These are phyloP conservation scores for Metrosideros polymorpha DNA, from an alignment of 441 rosid species.

Conservation along the genomic window DNA sequence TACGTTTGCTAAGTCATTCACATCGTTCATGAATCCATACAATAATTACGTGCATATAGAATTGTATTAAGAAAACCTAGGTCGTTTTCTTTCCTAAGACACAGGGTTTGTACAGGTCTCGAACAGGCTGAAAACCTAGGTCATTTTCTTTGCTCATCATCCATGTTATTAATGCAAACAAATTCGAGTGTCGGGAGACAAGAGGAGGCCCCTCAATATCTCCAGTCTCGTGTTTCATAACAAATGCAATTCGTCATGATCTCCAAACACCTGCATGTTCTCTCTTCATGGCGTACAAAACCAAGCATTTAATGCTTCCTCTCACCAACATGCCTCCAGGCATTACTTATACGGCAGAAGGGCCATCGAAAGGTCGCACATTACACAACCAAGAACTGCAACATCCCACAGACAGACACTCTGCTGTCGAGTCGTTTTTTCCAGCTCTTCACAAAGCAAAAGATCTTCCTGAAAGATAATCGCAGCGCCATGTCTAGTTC, in stretches of 20 bases:
- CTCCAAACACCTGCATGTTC: slow-evolving; percentile 59
- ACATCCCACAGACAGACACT: slow-evolving; percentile 21
- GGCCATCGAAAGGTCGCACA: background rate
- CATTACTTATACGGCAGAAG: background rate
- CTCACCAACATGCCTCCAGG: background rate
- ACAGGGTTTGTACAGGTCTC: background rate
- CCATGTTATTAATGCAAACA: background rate
- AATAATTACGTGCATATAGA: background rate
- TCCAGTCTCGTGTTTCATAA: slow-evolving; percentile 19
- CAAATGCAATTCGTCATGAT: background rate
- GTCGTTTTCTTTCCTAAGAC: background rate
- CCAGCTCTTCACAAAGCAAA: background rate
- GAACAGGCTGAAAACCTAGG: background rate
- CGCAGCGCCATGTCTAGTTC: slow-evolving; percentile 17
- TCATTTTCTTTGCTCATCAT: background rate
- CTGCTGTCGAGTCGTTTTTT: background rate
- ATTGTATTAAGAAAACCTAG: background rate
- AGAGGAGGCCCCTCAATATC: slow-evolving; percentile 28
- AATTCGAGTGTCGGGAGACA: slow-evolving; percentile 15
- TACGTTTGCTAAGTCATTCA: background rate
- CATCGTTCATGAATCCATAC: background rate
- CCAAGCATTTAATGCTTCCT: slow-evolving; percentile 45
- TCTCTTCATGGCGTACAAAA: slow-evolving; percentile 26
- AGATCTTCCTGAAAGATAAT: background rate
- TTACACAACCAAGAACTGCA: background rate